Evolutionary conservation across 192 early-diverging fungal genomes (phyloP), one percentile per base, ranked within the genome.

Genomic region (Pilaira anomala): DNA sequence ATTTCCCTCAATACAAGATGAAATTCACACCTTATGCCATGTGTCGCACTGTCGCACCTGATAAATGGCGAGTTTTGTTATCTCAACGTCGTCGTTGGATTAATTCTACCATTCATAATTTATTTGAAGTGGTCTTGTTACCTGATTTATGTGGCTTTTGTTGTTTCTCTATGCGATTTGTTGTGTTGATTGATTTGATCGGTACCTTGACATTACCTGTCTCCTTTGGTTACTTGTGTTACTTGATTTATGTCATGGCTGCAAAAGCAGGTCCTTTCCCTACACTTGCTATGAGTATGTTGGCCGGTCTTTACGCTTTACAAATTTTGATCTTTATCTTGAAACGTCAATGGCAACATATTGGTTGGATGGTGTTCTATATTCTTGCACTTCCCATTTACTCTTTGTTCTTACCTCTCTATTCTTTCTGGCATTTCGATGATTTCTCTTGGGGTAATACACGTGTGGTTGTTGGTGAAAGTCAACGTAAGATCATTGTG

Each of bases 401-500:
- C 69, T 90, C 87, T 14, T 91, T 93, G 67, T 91, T 92, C 71
- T 84, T 98, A 42, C 96, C 96, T 0, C 57, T 98, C 44, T 98
- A 98, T 66, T 84, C 95, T 0, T 97, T 98, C 86, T 96, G 93
- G 95, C 93, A 98, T 80, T 93, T 96, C 84, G 95, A 98, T 68
- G 95, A 98, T 72, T 98, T 98, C 71, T 92, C 91, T 2, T 98
- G 96, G 96, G 96, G 96, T 69, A 94, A 97, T 71, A 98, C 96
- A 25, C 88, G 90, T 74, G 84, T 88, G 18, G 88, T 92, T 0
- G 81, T 89, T 1, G 90, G 90, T 48, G 85, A 88, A 26, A 80
- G 80, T 33, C 81, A 80, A 57, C 80, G 75, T 46, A 85, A 88
- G 62, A 79, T 83, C 24, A 83, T 83, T 63, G 73, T 81, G 19